phyloP scores from a whole-genome alignment of 345 rosid genomes.

The Excoecaria agallocha region DNA sequence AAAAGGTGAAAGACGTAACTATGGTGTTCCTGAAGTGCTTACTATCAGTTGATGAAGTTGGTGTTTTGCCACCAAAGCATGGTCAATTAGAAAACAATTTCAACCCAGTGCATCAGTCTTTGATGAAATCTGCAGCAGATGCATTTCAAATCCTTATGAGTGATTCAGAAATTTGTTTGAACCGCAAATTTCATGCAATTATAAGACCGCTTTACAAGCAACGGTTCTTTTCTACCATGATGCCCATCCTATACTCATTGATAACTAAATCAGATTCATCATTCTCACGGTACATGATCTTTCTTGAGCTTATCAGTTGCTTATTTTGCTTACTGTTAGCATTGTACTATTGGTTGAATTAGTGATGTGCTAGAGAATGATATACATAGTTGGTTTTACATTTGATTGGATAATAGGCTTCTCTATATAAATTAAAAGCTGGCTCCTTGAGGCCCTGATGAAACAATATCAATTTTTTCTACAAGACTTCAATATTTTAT shows the following conservation, averaged over 20 bases:
- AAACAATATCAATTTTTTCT: background rate
- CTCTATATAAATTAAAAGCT: conserved; percentile 7
- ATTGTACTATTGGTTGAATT: conserved; percentile 12
- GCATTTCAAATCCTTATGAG: conserved; percentile 71
- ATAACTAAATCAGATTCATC: conserved; percentile 49
- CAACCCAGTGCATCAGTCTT: conserved; percentile 36
- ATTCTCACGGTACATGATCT: conserved; percentile 46
- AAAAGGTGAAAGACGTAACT: conserved; percentile 61
- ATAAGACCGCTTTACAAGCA: conserved; percentile 91
- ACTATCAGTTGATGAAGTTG: conserved; percentile 33
- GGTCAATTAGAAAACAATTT: conserved; percentile 18
- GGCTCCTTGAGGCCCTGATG: background rate
- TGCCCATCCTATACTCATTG: conserved; percentile 66
- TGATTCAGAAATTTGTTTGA: conserved; percentile 72
- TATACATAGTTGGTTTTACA: conserved; percentile 1
- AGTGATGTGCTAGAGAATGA: background rate
- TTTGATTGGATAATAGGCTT: background rate
- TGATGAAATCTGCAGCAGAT: conserved; percentile 70
- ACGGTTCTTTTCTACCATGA: conserved; percentile 61
- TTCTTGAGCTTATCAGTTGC: conserved; percentile 10
- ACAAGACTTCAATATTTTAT: background rate
- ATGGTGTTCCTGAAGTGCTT: conserved; percentile 58
- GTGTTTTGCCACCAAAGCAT: conserved; percentile 20
- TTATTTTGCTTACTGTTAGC: background rate
- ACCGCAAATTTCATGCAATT: conserved; percentile 64